Conservation (phyloP, 768 basidiomycete species). For the Trametes maxima region DNA sequence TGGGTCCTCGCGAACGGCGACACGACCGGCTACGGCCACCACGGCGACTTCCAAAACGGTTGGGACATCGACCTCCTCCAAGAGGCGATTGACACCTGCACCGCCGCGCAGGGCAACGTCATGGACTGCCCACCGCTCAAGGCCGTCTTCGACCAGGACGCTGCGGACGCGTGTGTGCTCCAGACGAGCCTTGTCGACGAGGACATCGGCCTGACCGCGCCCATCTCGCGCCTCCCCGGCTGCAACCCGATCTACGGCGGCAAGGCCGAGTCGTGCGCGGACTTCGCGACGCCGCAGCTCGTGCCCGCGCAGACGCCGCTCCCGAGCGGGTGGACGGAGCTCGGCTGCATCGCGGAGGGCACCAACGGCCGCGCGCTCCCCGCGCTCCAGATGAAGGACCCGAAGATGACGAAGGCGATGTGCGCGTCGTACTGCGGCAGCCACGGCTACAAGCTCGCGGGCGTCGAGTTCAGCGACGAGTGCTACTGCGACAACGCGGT, state of each 20-base stretch:
- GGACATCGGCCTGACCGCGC: slow-evolving; percentile 18
- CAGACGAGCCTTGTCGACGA: slow-evolving; percentile 25
- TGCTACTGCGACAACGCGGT: slow-evolving; percentile 32
- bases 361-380: slow-evolving; percentile 30
- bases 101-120: slow-evolving; percentile 27
- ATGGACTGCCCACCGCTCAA: slow-evolving; percentile 26
- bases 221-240: slow-evolving; percentile 25
- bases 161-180: slow-evolving; percentile 25
- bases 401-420: slow-evolving; percentile 27
- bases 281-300: slow-evolving; percentile 14
- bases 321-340: slow-evolving; percentile 24
- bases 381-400: slow-evolving; percentile 22
- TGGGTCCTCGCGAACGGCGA: slow-evolving; percentile 29
- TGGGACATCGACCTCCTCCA: slow-evolving; percentile 29
- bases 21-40: slow-evolving; percentile 26
- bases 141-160: slow-evolving; percentile 24
- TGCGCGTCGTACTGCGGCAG: slow-evolving; percentile 29
- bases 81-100: slow-evolving; percentile 30
- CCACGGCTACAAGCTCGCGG: slow-evolving; percentile 31
- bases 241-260: slow-evolving; percentile 28
- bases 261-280: slow-evolving; percentile 11
- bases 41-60: slow-evolving; percentile 30
- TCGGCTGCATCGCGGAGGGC: slow-evolving; percentile 32
- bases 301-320: slow-evolving; percentile 18
- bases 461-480: slow-evolving; percentile 32